Base-by-base conservation (phyloP, 2,329 filamentous ascomycete species). In the Fusarium sp. region DNA sequence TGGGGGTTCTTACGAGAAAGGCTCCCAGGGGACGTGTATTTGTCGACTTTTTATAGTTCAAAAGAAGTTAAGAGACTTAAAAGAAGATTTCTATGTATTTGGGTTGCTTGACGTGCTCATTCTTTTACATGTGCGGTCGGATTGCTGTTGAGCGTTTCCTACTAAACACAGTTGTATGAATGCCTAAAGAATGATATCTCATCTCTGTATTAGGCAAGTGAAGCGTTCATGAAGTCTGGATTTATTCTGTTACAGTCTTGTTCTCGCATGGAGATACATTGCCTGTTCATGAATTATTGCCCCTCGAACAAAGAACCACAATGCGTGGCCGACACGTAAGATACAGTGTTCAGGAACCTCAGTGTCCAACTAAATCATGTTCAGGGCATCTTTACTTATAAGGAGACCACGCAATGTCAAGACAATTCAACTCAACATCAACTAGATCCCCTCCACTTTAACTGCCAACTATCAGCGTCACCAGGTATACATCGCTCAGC, bases 1-100 rank as follows among this genome's bases (percentile, higher is more conserved):
- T 26, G 5, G 49, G 55, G 53, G 26, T 28, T 50, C 54, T 61
- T 40, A n/a, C 17, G 52, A 36, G 44, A 47, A 58, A 63, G 62
- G 26, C 57, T 48, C 40, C 30, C 17, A 26, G 47, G 65, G 57
- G 62, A 44, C 62, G 66, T 69, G 66, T 69, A 69, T 69, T 69
- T 69, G 62, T 69, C 54, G 53, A 65, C 43, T 52, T 69, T 62
- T 67, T 60, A 62, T 69, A 69, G 66, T 59, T 58, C 45, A 63
- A 63, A 63, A 63, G 39, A 66, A 62, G 56, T 61, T 47, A 69
- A 69, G 55, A 54, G 50, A 69, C 54, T 67, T 64, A 40, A 68
- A 66, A 39, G 59, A 64, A 42, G 30, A 47, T 47, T 53, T 48
- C 30, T 36, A 59, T 53, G 40, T 58, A 46, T 8, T 11, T 23